Base-by-base conservation (phyloP, 2,329 filamentous ascomycete genomes). In the Microdochium nivale region DNA sequence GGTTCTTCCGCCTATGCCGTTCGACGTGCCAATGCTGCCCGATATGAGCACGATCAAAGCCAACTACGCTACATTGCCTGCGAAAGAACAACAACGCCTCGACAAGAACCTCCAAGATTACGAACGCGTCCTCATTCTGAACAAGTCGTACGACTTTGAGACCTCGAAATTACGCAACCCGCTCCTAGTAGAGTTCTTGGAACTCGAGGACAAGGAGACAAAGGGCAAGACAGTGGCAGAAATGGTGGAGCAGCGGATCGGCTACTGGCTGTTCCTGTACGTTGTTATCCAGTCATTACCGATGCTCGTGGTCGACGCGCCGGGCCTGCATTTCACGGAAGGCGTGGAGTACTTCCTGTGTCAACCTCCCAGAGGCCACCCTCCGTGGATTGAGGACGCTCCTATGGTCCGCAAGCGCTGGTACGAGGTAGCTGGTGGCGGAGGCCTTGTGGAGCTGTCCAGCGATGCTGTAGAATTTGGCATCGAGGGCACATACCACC, bases 1-100 rank as follows among this genome's bases (percentile, higher is more conserved):
- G 0, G 90, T 97, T 0, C 81, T 92, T 53, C 94, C 94, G 0
- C 90, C 92, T 0, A 83, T 97, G 51, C 92, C 94, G 0, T 97
- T 92, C 62, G 92, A 97, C 64, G 75, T 89, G 3, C 92, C 94
- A 2, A 79, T 84, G 57, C 69, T 95, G 24, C 92, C 92, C 1
- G 79, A 78, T 1, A 78, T 95, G 60, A 75, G 78, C 30, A 74
- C 81, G 1, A 76, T 90, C 19, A 76, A 85, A 52, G 77, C 81
- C 40, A 86, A 83, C 44, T 87, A 81, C 63, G 70, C 78, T 54
- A 76, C 77, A 1, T 74, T 89, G 30, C 79, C 88, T 21, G 65
- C 80, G 1, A 92, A 90, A 69, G 87, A 90, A 59, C 87, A 92
- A 63, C 72, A 77, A 32, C 90, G 88, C 63, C 79, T 88, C 51